phyloP scores from a whole-genome alignment of 768 basidiomycete genomes.

The Mrakia blollopis region DNA sequence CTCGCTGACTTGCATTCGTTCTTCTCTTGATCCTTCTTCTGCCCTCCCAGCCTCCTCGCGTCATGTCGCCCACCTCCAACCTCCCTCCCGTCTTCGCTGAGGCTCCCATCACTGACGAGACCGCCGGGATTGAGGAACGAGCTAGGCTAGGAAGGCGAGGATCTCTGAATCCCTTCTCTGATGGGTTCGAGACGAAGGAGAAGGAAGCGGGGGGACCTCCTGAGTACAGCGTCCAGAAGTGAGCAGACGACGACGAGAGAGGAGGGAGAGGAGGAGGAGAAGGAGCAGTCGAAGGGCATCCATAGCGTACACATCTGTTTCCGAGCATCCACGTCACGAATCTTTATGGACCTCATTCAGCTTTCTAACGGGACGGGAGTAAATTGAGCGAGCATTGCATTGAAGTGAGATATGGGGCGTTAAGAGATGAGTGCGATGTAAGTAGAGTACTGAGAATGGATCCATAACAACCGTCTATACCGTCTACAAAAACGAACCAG shows the following conservation, averaged over 20 bases:
- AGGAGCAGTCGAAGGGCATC: neutral
- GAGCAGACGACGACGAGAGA: too few relatives aligned
- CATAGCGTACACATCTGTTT: too few relatives aligned
- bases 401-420: too few relatives aligned
- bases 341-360: too few relatives aligned
- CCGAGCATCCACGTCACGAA: too few relatives aligned
- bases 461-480: too few relatives aligned
- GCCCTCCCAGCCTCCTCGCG: neutral
- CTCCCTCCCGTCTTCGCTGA: constrained; percentile 12
- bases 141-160: neutral
- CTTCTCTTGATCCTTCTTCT: neutral
- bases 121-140: constrained; percentile 5
- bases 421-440: too few relatives aligned
- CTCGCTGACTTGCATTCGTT: neutral
- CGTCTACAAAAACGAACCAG: too few relatives aligned
- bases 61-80: neutral
- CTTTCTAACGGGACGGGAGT: neutral
- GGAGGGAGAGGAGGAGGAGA: neutral
- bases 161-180: neutral
- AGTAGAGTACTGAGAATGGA: too few relatives aligned
- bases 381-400: too few relatives aligned
- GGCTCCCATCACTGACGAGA: neutral
- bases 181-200: neutral
- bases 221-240: too few relatives aligned
- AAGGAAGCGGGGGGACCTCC: neutral